Evolutionary conservation across 116 monocot species (phyloP), one percentile per base, ranked within the genome.

Genomic region (Cymodocea nodosa): DNA sequence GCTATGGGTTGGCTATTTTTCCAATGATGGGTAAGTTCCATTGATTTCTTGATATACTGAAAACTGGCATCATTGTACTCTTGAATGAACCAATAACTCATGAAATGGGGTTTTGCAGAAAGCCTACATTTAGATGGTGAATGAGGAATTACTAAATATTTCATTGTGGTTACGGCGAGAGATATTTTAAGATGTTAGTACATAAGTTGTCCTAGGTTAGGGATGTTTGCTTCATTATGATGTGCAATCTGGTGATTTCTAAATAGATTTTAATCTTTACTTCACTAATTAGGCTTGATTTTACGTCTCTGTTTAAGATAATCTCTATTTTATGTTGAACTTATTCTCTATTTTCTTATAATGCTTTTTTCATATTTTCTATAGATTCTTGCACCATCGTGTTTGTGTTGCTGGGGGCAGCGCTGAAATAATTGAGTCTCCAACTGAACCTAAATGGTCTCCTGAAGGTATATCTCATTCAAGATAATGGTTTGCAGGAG

Each of bases 1-100:
- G 64, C 85, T 97, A 67, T 97, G 95, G 87, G 88, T 97, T 75
- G 95, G 95, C 19, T 97, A 87, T 67, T 85, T 97, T 70, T 87
- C 90, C 66, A 85, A 83, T 35, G 75, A 67, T 48, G 90, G 97
- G 97, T 97, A 73, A 87, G 76, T 56, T 49, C 15, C 67, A 16
- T 59, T 74, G 24, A 19, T 64, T 64, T 11, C 30, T 61, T 61
- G 61, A 15, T 64, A 4, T 14, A 14, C 49, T 44, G 12, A 50
- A 64, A 64, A 64, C 5, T 64, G n/a, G 40, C 37, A 62, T 62
- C 16, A n/a, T 6, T 9, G 4, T 62, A n/a, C 37, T 35, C 36
- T 18, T 62, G 62, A 37, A 37, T 37, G 37, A 62, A 62, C 36
- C 37, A 20, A 56, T 4, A 23, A 22, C 11, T 18, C 62, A 5